phyloP scores from a whole-genome alignment of 1,284 basidiomycete genomes.

The Cryptococcus sp. region DNA sequence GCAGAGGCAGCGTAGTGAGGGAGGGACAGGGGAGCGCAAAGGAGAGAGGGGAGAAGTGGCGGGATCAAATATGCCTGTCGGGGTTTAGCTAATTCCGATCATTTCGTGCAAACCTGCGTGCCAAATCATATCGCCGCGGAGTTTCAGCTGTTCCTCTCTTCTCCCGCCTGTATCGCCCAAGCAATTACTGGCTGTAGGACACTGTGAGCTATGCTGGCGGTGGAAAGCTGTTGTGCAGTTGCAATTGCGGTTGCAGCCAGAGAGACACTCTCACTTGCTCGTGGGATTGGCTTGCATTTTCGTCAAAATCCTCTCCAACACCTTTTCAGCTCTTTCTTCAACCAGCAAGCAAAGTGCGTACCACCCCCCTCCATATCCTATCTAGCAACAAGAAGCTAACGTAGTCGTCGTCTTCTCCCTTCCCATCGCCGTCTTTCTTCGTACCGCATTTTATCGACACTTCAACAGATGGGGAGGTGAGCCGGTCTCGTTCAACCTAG shows the following conservation, averaged over 20 bases:
- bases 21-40: not conserved
- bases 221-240: not conserved
- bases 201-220: not conserved
- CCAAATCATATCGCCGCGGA: slow-evolving; percentile 13
- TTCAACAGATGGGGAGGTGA: slow-evolving; percentile 23
- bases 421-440: slow-evolving; percentile 4
- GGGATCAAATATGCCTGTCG: slow-evolving; percentile 14
- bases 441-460: not conserved
- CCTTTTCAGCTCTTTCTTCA: slow-evolving; percentile 12
- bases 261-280: not conserved
- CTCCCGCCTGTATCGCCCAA: slow-evolving; percentile 1
- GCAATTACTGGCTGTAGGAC: too few species aligned
- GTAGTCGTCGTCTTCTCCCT: slow-evolving; percentile 6
- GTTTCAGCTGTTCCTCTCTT: not conserved
- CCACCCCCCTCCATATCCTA: not conserved
- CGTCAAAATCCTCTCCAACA: not conserved
- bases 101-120: slow-evolving; percentile 7
- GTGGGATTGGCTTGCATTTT: slow-evolving; percentile 5
- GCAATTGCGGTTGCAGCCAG: not conserved
- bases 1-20: not conserved
- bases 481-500: not conserved
- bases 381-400: slow-evolving; percentile 1
- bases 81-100: slow-evolving; percentile 18
- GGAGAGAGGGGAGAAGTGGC: slow-evolving; percentile 3
- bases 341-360: slow-evolving; percentile 28